Conservation (phyloP, 2,329 filamentous ascomycete species). For the Lachnellula occidentalis region DNA sequence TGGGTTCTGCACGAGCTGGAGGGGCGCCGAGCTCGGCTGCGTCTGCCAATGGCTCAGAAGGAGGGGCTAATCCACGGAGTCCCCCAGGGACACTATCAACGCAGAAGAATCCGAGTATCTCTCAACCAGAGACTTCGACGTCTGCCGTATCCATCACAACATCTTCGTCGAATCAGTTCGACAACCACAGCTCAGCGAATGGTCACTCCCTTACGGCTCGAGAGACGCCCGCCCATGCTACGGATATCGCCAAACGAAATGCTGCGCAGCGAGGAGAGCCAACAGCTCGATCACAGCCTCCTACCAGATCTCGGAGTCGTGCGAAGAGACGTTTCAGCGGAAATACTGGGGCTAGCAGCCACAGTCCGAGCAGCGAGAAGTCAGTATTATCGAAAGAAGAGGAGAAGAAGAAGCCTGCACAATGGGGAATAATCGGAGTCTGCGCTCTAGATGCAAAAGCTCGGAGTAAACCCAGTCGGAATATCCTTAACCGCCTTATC, state of each 20-base stretch:
- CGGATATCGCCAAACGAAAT: conserved; percentile 30
- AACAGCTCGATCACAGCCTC: conserved; percentile 34
- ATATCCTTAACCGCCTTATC: conserved; percentile 89
- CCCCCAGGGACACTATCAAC: conserved; percentile 19
- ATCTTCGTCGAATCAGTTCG: conserved; percentile 38
- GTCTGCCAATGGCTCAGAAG: conserved; percentile 51
- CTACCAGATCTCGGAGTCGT: conserved; percentile 59
- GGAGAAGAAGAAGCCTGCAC: conserved; percentile 57
- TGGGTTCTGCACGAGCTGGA: conserved; percentile 48
- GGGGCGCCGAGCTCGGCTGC: conserved; percentile 45
- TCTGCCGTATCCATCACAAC: conserved; percentile 51
- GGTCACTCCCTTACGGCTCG: conserved; percentile 41
- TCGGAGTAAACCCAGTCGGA: conserved; percentile 91
- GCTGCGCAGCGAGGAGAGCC: conserved; percentile 28
- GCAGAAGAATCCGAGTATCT: conserved; percentile 14
- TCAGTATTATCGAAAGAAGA: conserved; percentile 45
- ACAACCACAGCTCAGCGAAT: conserved; percentile 38
- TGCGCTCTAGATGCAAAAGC: conserved; percentile 95
- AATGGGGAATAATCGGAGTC: conserved; percentile 73
- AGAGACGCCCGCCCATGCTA: conserved; percentile 26
- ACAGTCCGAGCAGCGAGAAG: conserved; percentile 71
- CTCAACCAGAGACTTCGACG: conserved; percentile 46
- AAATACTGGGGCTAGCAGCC: conserved; percentile 75
- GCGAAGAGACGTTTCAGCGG: conserved; percentile 73
- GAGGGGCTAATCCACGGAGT: conserved; percentile 16